These are phyloP conservation scores for Anisogramma anomala DNA, from an alignment of 2,329 filamentous ascomycete genomes.

Conservation along the genomic window DNA sequence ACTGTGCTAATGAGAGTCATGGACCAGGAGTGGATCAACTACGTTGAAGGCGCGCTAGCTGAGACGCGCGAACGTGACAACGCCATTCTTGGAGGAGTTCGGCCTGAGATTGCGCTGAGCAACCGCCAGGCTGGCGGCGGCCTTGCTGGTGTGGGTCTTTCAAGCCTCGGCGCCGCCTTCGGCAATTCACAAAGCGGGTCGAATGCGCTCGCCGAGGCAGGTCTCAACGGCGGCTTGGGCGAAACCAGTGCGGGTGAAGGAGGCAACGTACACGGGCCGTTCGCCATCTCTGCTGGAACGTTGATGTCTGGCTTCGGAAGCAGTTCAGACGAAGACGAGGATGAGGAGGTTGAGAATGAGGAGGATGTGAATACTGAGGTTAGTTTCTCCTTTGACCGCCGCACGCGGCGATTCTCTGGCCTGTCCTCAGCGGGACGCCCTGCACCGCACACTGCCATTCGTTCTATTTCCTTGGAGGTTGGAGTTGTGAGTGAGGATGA, in stretches of 20 bases:
- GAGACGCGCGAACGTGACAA: constrained; percentile 95
- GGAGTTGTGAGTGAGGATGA: constrained; percentile 3
- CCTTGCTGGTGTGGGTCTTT: constrained; percentile 38
- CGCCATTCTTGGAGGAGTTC: constrained; percentile 90
- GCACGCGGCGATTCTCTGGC: constrained; percentile 13
- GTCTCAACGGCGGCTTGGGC: constrained; percentile 58
- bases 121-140: constrained; percentile 51
- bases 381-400: constrained; percentile 27
- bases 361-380: constrained; percentile 62
- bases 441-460: constrained; percentile 4
- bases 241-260: constrained; percentile 53
- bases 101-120: constrained; percentile 78
- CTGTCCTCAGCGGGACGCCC: constrained; percentile 7
- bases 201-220: constrained; percentile 66
- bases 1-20: constrained; percentile 79
- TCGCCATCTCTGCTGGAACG: constrained; percentile 61
- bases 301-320: constrained; percentile 86
- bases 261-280: constrained; percentile 57
- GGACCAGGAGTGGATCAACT: constrained; percentile 83
- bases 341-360: constrained; percentile 79
- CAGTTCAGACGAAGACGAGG: constrained; percentile 91
- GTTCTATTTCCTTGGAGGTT: constrained; percentile 2
- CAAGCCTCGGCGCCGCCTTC: constrained; percentile 30
- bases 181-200: constrained; percentile 25
- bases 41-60: constrained; percentile 83